A percentile compares a stretch with the other conserved stretches of the same genome.
Conservation (phyloP, 2,329 filamentous ascomycete species). For the Cladobotryum mycophilum region DNA sequence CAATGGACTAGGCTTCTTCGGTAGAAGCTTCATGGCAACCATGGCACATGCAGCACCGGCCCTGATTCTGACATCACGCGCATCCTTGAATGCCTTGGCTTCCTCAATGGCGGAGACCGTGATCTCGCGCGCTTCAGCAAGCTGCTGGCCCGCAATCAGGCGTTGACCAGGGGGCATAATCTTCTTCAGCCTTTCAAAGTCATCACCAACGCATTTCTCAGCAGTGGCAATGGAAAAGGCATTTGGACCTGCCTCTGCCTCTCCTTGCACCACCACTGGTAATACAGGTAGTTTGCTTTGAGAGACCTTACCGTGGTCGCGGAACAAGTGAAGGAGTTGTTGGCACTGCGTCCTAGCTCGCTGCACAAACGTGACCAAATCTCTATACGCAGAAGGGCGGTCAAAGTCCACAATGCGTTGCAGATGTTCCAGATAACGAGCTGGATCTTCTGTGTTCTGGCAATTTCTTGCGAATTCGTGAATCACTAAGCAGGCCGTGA, state of each 20-base stretch:
- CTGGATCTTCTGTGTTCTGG: constrained; percentile 32
- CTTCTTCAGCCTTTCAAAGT: constrained; percentile 85
- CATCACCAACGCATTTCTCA: constrained; percentile 76
- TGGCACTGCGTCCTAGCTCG: constrained; percentile 87
- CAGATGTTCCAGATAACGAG: constrained; percentile 57
- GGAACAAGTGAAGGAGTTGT: constrained; percentile 83
- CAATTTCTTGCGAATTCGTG: constrained; percentile 76
- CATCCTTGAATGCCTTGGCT: constrained; percentile 69
- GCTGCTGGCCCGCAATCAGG: constrained; percentile 71
- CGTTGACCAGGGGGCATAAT: constrained; percentile 82
- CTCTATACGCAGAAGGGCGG: constrained; percentile 75
- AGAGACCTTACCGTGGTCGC: constrained; percentile 79
- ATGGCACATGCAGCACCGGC: constrained; percentile 82
- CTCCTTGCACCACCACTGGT: constrained; percentile 89
- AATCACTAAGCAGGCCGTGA: constrained; percentile 74
- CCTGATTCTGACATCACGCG: constrained; percentile 78
- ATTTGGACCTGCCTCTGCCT: constrained; percentile 81
- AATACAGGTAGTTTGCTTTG: constrained; percentile 69
- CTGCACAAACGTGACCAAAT: constrained; percentile 84
- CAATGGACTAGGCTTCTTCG: constrained; percentile 86
- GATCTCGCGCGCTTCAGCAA: constrained; percentile 69
- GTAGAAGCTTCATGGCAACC: constrained; percentile 78
- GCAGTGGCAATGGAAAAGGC: constrained; percentile 86
- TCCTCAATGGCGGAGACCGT: constrained; percentile 70
- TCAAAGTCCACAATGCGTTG: constrained; percentile 75